Evolutionary conservation across 441 rosid genomes (phyloP), one percentile per base, ranked within the genome.

Genomic region (Adansonia rubrostipa): DNA sequence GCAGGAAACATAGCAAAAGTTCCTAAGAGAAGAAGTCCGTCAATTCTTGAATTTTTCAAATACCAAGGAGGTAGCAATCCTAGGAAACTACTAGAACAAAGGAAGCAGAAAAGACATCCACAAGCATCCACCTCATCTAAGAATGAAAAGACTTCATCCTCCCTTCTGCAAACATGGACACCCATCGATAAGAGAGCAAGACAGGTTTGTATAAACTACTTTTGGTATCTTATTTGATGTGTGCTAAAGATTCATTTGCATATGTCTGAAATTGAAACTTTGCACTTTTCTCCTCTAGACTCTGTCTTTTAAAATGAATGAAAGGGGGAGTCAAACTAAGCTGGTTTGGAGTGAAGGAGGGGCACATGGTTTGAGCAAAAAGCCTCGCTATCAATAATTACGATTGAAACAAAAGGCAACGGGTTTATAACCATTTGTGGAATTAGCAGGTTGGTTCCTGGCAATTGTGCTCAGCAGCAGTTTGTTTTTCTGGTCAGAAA

Each of bases 121-220:
- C 84, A 82, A 68, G 77, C 89, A 24, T 82, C 87, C 48, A 80
- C 83, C 78, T 80, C 89, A 13, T 71, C 87, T 75, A 77, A 80
- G 85, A 79, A 79, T 62, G 73, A 81, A 83, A 82, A 85, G 79
- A 57, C 84, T 66, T 80, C 84, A 68, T 84, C 86, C 3, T 79
- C 91, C 47, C 73, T 84, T 78, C 79, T 65, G 78, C 85, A 83
- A 63, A 74, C 90, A 51, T 64, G 85, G 86, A 95, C 97, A 44
- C 97, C 97, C 72, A 17, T 76, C 75, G 97, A 93, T 80, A 93
- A 95, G 88, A 90, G 91, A 81, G 89, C 96, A 17, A 90, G 88
- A 82, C 96, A 89, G 95, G 99, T 93, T 33, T 22, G 81, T 74
- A 22, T 73, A 53, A 77, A 57, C 76, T 79, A 51, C 33, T 75